Evolutionary conservation across 1,139 yeast genomes (phyloP).

Genomic region (Trichomonascaceae sp.): DNA sequence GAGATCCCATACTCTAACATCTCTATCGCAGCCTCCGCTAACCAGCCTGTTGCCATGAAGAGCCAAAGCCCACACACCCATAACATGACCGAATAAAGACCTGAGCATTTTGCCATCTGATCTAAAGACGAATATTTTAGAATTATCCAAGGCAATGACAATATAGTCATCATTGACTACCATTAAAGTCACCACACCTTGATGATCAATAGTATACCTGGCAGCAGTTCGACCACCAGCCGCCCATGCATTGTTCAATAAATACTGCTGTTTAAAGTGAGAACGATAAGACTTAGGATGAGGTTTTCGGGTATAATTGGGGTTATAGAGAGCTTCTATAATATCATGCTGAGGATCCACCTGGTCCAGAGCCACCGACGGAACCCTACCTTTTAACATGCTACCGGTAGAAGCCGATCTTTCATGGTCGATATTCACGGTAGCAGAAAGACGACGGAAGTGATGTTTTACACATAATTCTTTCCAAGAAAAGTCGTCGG

Average conservation of each 20-base stretch:
- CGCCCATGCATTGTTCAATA: conserved; percentile 38
- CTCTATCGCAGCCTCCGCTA: conserved; percentile 86
- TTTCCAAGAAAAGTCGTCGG: conserved; percentile 41
- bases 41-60: conserved; percentile 72
- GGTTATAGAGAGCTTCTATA: conserved; percentile 32
- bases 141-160: conserved; percentile 39
- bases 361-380: conserved; percentile 7
- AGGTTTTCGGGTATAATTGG: conserved; percentile 29
- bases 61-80: conserved; percentile 97
- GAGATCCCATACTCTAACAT: conserved; percentile 88
- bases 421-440: conserved; percentile 23
- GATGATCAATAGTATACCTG: conserved; percentile 33
- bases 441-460: conserved; percentile 35
- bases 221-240: conserved; percentile 39
- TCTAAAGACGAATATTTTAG: conserved; percentile 38
- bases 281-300: conserved; percentile 36
- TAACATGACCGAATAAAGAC: conserved; percentile 81
- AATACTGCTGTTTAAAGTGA: conserved; percentile 39
- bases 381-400: neutral
- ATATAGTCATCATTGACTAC: conserved; percentile 35
- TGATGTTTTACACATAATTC: conserved; percentile 36
- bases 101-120: conserved; percentile 66
- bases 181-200: conserved; percentile 37
- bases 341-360: conserved; percentile 21
- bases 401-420: conserved; percentile 8